Conservation (phyloP, 345 rosid species). For the Rhodomyrtus tomentosa region DNA sequence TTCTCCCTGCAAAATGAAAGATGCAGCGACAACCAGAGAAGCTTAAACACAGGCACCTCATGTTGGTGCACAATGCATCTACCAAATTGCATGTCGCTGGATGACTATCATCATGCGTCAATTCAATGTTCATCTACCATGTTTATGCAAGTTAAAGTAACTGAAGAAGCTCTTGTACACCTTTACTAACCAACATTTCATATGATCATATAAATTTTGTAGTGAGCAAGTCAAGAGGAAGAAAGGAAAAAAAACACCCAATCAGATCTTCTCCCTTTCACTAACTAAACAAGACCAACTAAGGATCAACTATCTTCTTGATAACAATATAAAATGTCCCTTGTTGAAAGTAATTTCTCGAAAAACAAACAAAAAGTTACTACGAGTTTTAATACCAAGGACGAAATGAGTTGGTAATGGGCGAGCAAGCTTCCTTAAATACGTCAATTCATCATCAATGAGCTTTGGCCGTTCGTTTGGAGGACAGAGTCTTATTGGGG, state of each 20-base stretch:
- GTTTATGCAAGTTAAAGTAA: not conserved
- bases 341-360: not conserved
- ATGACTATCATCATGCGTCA: not conserved
- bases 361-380: not conserved
- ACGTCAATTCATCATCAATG: constrained; percentile 48
- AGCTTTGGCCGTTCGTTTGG: constrained; percentile 42
- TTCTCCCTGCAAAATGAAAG: constrained; percentile 45
- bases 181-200: not conserved
- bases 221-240: not conserved
- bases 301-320: not conserved
- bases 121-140: not conserved
- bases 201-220: not conserved
- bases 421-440: constrained; percentile 64
- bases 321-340: not conserved
- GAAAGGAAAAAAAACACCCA: not conserved
- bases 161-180: not conserved
- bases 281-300: not conserved
- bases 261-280: not conserved
- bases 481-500: constrained; percentile 58
- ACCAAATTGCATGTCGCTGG: not conserved
- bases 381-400: constrained; percentile 40
- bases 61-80: not conserved
- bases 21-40: constrained; percentile 1
- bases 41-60: not conserved
- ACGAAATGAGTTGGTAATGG: constrained; percentile 75